Percentiles rank a stretch among this genome's conserved stretches.
These are phyloP conservation scores for Phoenix dactylifera DNA, from an alignment of 176 grass and related monocot genomes.

Conservation along the genomic window DNA sequence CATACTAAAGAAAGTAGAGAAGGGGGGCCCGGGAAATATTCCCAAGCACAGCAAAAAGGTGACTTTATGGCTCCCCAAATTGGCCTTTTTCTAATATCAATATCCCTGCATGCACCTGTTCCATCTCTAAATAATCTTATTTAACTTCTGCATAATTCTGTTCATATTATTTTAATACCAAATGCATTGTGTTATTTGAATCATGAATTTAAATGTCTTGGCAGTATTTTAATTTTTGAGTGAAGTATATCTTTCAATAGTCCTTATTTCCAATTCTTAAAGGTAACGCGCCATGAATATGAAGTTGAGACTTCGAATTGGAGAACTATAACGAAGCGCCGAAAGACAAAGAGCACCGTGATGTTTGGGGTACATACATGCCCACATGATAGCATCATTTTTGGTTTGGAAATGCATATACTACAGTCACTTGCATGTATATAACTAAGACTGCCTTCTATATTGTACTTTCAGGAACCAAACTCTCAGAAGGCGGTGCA, in stretches of 20 bases:
- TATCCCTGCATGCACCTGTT: not conserved
- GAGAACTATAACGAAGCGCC: slow-evolving; percentile 74
- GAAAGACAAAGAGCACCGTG: slow-evolving; percentile 82
- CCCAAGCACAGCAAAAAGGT: slow-evolving; percentile 74
- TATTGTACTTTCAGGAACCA: slow-evolving; percentile 34
- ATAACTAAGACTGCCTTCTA: slow-evolving; percentile 13
- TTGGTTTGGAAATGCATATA: not conserved
- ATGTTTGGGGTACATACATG: slow-evolving; percentile 63
- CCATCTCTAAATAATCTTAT: not conserved
- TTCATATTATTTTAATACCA: no score
- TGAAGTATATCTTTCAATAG: not conserved
- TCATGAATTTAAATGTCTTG: no score
- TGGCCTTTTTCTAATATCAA: not conserved
- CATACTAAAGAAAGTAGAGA: slow-evolving; percentile 70
- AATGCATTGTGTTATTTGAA: no score
- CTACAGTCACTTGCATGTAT: no score
- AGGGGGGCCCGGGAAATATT: slow-evolving; percentile 34
- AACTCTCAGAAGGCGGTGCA: slow-evolving; percentile 46
- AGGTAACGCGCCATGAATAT: slow-evolving; percentile 86
- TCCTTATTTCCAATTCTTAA: slow-evolving; percentile 20
- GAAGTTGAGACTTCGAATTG: slow-evolving; percentile 78
- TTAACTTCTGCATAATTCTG: no score
- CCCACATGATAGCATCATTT: not conserved
- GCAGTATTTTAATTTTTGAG: not conserved
- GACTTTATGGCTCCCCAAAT: not conserved